Percentiles rank a stretch among this genome's conserved stretches.
Conservation (phyloP, 306 rosid genomes). For the Cucurbita moschata region DNA sequence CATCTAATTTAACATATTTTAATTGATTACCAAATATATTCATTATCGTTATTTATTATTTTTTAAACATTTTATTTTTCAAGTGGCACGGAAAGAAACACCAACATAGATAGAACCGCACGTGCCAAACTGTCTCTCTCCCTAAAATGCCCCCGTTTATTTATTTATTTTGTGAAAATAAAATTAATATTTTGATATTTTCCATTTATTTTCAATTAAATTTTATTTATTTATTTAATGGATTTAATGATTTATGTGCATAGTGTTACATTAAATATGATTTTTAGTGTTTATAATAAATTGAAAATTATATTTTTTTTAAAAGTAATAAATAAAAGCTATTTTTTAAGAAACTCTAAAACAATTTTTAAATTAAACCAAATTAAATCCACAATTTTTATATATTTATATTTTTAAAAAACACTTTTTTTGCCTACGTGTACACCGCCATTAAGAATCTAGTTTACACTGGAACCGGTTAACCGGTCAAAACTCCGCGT, state of each 20-base stretch:
- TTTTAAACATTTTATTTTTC: not conserved
- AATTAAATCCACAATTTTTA: no score
- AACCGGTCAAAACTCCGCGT: constrained; percentile 69
- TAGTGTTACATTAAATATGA: not conserved
- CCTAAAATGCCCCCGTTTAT: not conserved
- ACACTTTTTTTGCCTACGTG: constrained; percentile 23
- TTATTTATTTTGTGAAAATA: not conserved
- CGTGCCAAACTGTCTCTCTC: not conserved
- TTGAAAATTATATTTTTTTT: no score
- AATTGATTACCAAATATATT: not conserved
- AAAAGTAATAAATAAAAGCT: no score
- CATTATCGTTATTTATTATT: not conserved
- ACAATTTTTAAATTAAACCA: no score
- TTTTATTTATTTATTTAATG: no score
- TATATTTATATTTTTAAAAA: not conserved
- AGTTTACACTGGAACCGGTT: constrained; percentile 21
- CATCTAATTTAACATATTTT: not conserved
- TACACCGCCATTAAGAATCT: constrained; percentile 5
- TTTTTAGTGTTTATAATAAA: no score
- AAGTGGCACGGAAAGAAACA: not conserved
- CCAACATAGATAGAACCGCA: not conserved
- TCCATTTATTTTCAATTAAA: no score
- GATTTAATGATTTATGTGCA: not conserved
- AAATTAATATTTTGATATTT: not conserved
- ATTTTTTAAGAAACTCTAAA: no score